These are phyloP conservation scores for Colletotrichum cordylinicola DNA, from an alignment of 2,329 filamentous ascomycete genomes.

Conservation along the genomic window DNA sequence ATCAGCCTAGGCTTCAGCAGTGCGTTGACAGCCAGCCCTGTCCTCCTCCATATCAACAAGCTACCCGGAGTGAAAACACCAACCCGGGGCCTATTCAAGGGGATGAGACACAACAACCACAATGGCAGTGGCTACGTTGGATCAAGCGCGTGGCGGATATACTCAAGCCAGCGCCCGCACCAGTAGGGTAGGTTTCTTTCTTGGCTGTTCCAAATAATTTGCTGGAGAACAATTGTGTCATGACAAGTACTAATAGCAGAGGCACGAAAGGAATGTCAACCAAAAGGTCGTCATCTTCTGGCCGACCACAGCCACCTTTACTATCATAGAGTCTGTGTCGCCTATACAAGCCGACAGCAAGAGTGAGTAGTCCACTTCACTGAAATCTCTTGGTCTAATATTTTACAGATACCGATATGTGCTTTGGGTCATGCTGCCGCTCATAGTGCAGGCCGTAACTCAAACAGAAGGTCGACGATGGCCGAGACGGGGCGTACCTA, in stretches of 20 bases:
- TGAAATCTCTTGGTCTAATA: not conserved
- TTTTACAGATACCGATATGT: not conserved
- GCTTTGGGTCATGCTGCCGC: not conserved
- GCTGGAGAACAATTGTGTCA: accelerated
- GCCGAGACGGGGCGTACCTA: not conserved
- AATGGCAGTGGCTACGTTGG: not conserved
- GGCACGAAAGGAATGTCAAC: not conserved
- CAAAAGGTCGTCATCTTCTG: not conserved
- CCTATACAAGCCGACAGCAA: not conserved
- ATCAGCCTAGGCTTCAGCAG: not conserved
- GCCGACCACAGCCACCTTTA: not conserved
- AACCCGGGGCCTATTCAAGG: accelerated
- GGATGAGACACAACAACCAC: not conserved
- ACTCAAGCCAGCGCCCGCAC: not conserved
- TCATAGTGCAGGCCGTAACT: accelerated
- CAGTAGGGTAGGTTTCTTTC: not conserved
- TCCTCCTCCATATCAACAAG: not conserved
- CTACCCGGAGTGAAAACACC: not conserved
- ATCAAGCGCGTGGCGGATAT: not conserved
- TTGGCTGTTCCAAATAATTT: too few species aligned
- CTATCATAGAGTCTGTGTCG: not conserved
- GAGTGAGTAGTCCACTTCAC: not conserved
- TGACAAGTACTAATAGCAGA: not conserved
- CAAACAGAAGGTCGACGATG: not conserved
- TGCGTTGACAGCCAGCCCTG: accelerated